These are phyloP conservation scores for Eimeria sp. DNA, from an alignment of 169 alveolate genomes.

Conservation along the genomic window DNA sequence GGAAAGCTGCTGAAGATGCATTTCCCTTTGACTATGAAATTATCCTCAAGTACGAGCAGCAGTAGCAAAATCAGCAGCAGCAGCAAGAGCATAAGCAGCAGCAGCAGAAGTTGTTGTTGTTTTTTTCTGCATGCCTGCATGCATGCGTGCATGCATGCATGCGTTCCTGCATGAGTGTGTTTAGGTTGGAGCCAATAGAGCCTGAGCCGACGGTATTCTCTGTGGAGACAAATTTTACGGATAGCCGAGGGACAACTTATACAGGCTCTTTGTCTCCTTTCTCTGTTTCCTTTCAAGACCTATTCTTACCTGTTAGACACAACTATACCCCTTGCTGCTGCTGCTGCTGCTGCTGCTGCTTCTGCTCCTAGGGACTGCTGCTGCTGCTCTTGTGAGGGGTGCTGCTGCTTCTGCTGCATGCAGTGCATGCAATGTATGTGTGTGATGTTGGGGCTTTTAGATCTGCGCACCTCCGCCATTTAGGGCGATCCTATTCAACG, in stretches of 20 bases:
- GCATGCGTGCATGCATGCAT: neutral
- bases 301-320: conserved; percentile 54
- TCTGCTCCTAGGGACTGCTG: neutral
- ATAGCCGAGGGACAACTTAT: conserved; percentile 17
- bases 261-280: conserved; percentile 55
- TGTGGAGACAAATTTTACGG: conserved; percentile 63
- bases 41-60: conserved; percentile 63
- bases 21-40: conserved; percentile 72
- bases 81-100: conserved; percentile 6
- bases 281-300: conserved; percentile 71
- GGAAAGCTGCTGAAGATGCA: conserved; percentile 2
- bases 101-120: neutral
- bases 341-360: neutral
- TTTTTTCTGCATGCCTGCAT: neutral
- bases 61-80: neutral
- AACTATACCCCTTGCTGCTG: neutral
- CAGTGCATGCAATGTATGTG: neutral
- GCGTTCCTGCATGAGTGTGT: neutral
- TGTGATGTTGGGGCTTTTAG: conserved; percentile 10
- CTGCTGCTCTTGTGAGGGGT: neutral
- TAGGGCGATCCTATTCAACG: conserved; percentile 46
- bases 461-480: conserved; percentile 69
- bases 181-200: conserved; percentile 58
- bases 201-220: conserved; percentile 68
- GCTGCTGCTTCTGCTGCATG: neutral